Conservation (phyloP, 73 alveolate genomes). For the Halteria grandinella region DNA sequence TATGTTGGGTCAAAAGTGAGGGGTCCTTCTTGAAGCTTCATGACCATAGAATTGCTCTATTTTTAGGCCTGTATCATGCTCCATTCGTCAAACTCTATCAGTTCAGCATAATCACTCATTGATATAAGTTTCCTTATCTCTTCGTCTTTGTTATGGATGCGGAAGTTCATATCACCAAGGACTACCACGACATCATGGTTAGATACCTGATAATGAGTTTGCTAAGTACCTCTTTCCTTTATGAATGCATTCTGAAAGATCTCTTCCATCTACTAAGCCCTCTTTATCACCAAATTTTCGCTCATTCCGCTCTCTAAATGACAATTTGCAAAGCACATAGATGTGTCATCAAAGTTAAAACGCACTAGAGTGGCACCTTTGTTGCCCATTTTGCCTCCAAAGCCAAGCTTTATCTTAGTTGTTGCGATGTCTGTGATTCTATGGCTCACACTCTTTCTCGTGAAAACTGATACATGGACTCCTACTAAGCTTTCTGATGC, state of each 20-base stretch:
- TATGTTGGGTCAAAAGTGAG: conserved; percentile 94
- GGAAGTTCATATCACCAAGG: conserved; percentile 64
- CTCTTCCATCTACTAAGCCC: conserved; percentile 22
- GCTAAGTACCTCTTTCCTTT: conserved; percentile 55
- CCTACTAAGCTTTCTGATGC: conserved; percentile 42
- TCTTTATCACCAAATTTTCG: conserved; percentile 50
- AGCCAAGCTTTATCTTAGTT: conserved; percentile 79
- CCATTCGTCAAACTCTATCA: conserved; percentile 76
- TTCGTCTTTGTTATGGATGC: background rate
- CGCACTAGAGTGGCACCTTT: conserved; percentile 88
- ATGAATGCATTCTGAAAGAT: conserved; percentile 47
- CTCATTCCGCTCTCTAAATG: conserved; percentile 81
- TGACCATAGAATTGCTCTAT: conserved; percentile 16
- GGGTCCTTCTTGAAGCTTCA: conserved; percentile 71
- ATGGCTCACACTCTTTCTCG: conserved; percentile 36
- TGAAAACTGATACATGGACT: conserved; percentile 13
- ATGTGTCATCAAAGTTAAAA: conserved; percentile 72
- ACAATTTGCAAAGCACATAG: conserved; percentile 70
- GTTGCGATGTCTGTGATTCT: conserved; percentile 38
- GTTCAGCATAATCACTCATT: conserved; percentile 44
- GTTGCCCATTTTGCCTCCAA: conserved; percentile 87
- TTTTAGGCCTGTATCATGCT: conserved; percentile 50
- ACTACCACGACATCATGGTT: conserved; percentile 70
- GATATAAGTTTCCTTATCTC: conserved; percentile 8
- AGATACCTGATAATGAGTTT: conserved; percentile 24